Base-by-base conservation (phyloP, 2,329 filamentous ascomycete genomes). In the Fusarium sp. region DNA sequence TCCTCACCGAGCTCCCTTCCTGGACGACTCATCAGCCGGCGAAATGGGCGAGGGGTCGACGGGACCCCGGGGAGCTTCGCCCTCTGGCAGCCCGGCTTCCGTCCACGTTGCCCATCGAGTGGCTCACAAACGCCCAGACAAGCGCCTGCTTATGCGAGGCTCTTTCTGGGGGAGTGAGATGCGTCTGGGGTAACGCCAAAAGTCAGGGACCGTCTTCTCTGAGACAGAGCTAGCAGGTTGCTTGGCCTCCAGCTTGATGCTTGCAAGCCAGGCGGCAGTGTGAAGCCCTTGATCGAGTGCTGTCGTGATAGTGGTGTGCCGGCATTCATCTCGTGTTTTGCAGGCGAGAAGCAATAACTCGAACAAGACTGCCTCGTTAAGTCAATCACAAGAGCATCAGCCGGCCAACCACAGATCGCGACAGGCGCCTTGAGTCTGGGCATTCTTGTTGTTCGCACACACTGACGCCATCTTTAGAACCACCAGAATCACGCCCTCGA, bases 81-180 rank as follows among this genome's bases (percentile, higher is more conserved):
- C 65, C 68, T 77, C 74, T 71, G 59, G 64, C 65, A 76, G 60
- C 70, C 36, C 64, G 60, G 63, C 42, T 42, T 50, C 52, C 40
- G 47, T 65, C 75, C 77, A 79, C 77, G 77, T 79, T 79, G 71
- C 58, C 42, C 47, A 75, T 77, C 68, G 71, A 79, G 71, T 79
- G 77, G 77, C 69, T 69, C 68, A 72, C 71, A 57, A 72, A 61
- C 31, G 36, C 70, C 61, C 64, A 63, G 45, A 57, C 40, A 13
- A 57, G 61, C 36, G 38, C 60, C 40, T 58, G 29, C 40, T 62
- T 70, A 68, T 63, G 62, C 69, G 64, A 75, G 64, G 50, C 54
- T 74, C 63, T 64, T 20, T 65, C 63, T 63, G 68, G 66, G 56
- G 74, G 70, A 68, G 65, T 62, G 66, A 73, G 63, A 62, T 68